A percentile compares a stretch with the other conserved stretches of the same genome.
Conservation (phyloP, 306 rosid species). For the Cyamopsis tetragonoloba region DNA sequence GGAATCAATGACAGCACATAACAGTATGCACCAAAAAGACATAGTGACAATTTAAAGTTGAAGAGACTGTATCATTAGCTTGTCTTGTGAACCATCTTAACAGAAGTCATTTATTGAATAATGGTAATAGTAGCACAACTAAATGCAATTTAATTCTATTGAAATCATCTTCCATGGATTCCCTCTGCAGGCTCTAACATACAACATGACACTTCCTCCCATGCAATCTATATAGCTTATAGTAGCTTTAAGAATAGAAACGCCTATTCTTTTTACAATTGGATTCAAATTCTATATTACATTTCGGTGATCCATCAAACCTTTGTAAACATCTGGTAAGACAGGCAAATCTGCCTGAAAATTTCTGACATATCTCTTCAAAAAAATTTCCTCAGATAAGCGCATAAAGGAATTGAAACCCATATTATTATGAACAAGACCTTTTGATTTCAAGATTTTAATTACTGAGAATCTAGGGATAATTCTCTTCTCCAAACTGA, state of each 20-base stretch:
- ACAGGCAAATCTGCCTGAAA: neutral
- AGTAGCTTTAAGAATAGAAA: neutral
- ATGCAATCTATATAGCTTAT: neutral
- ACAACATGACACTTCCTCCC: neutral
- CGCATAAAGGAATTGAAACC: neutral
- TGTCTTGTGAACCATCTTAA: neutral
- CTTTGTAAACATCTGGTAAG: neutral
- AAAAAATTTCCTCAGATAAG: neutral
- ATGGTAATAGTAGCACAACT: neutral
- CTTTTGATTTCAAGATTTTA: slow-evolving; percentile 1
- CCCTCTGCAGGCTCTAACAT: neutral
- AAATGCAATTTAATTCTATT: neutral
- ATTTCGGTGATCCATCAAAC: neutral
- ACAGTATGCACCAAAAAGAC: neutral
- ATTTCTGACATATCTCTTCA: neutral
- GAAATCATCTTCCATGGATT: neutral
- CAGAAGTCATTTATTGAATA: neutral
- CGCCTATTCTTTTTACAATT: too few species aligned
- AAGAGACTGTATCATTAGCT: neutral
- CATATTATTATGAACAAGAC: neutral
- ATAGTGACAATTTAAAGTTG: neutral
- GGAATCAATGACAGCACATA: neutral
- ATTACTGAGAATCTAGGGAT: slow-evolving; percentile 4
- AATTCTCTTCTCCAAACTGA: slow-evolving; percentile 31
- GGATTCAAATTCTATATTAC: neutral